Percentiles rank a stretch among this genome's conserved stretches.
Conservation (phyloP, 2,329 filamentous ascomycete genomes). For the Emericellopsis atlantica region DNA sequence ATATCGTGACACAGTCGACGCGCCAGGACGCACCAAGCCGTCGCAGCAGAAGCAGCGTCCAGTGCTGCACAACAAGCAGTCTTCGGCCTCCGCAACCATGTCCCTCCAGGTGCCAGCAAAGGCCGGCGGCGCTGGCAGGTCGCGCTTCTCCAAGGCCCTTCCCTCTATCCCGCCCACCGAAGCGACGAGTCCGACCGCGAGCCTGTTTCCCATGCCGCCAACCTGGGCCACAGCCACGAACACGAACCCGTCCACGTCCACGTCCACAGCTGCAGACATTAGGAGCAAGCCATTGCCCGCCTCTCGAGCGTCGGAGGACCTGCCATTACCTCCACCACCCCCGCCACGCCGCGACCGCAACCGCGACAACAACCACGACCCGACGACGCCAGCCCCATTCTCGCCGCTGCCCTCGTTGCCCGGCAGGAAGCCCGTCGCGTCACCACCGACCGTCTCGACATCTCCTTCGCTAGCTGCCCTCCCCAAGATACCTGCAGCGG, state of each 20-base stretch:
- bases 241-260: constrained; percentile 5
- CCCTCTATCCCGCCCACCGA: constrained; percentile 29
- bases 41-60: not conserved
- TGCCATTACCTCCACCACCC: constrained; percentile 11
- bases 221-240: not conserved
- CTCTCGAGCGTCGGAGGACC: constrained; percentile 1
- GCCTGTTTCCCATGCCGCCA: not conserved
- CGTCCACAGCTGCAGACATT: constrained; percentile 7
- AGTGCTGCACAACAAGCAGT: not conserved
- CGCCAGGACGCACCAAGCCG: not conserved
- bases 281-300: not conserved
- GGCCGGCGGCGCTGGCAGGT: constrained; percentile 21
- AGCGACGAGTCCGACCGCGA: not conserved
- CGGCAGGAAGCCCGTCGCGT: constrained; percentile 1
- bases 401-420: constrained; percentile 7
- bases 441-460: not conserved
- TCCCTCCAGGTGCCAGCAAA: constrained; percentile 1
- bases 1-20: constrained; percentile 2
- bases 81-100: not conserved
- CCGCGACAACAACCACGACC: constrained; percentile 6
- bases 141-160: constrained; percentile 46
- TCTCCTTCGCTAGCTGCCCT: not conserved
- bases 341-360: constrained; percentile 11
- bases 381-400: constrained; percentile 2
- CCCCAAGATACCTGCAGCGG: not conserved